These are phyloP conservation scores for Cadophora sp. DNA, from an alignment of 2,329 filamentous ascomycete species.

Conservation along the genomic window DNA sequence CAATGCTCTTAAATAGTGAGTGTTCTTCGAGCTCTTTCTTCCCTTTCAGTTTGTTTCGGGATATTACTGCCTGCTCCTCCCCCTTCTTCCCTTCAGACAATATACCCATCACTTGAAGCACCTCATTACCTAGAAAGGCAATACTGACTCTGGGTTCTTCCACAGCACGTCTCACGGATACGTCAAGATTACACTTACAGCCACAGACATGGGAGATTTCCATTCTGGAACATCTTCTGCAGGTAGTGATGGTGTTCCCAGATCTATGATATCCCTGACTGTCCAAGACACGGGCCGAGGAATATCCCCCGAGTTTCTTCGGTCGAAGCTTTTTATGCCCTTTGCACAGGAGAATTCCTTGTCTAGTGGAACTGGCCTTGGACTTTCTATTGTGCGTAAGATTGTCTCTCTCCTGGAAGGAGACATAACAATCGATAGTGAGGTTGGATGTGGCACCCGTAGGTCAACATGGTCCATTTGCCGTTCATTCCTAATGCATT, in stretches of 20 bases:
- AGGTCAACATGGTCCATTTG: constrained; percentile 42
- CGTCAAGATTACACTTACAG: constrained; percentile 50
- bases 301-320: constrained; percentile 69
- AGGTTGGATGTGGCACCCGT: constrained; percentile 61
- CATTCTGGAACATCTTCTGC: constrained; percentile 20
- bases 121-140: too few relatives aligned
- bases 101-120: too few relatives aligned
- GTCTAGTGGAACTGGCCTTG: constrained; percentile 67
- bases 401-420: constrained; percentile 68
- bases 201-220: constrained; percentile 40
- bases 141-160: too few relatives aligned
- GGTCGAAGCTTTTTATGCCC: constrained; percentile 65
- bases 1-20: constrained; percentile 65
- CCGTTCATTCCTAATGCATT: constrained; percentile 26
- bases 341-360: constrained; percentile 70
- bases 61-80: too few relatives aligned
- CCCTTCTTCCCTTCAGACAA: too few relatives aligned
- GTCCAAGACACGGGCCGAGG: constrained; percentile 77
- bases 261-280: constrained; percentile 61
- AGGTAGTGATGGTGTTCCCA: constrained; percentile 32
- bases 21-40: too few relatives aligned
- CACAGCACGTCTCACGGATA: constrained; percentile 55
- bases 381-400: constrained; percentile 68
- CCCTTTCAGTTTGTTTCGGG: too few relatives aligned
- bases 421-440: constrained; percentile 63